Percentiles rank a stretch among this genome's conserved stretches.
Conservation (phyloP, 257 asterid species). For the Scutellaria baicalensis region DNA sequence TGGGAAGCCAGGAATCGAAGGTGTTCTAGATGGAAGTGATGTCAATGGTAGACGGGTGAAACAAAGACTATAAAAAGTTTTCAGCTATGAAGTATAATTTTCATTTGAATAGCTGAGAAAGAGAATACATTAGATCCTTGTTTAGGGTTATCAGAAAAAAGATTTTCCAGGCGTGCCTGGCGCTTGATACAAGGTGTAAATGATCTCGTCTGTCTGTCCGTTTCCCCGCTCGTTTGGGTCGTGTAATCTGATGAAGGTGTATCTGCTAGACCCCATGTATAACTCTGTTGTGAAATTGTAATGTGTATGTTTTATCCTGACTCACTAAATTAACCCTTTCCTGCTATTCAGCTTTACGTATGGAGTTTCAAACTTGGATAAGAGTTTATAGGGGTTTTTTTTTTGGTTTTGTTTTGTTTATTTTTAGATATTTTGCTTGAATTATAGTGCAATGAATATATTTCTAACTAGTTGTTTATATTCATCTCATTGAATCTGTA, state of each 20-base stretch:
- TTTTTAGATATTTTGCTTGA: too few relatives aligned
- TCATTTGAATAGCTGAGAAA: slow-evolving; percentile 11
- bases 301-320: slow-evolving; percentile 11
- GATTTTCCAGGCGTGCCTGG: slow-evolving; percentile 5
- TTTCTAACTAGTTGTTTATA: too few relatives aligned
- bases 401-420: too few relatives aligned
- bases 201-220: slow-evolving; percentile 6
- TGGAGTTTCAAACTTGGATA: not conserved
- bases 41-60: slow-evolving; percentile 83
- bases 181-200: slow-evolving; percentile 30
- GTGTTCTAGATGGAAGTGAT: slow-evolving; percentile 63
- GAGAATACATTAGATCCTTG: slow-evolving; percentile 23
- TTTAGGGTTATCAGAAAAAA: slow-evolving; percentile 15
- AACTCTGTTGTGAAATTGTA: slow-evolving; percentile 11
- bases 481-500: too few relatives aligned
- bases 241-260: slow-evolving; percentile 21
- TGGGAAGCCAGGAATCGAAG: slow-evolving; percentile 58
- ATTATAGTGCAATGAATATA: too few relatives aligned
- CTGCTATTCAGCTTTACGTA: slow-evolving; percentile 1
- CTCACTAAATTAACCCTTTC: not conserved
- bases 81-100: not conserved
- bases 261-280: not conserved
- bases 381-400: not conserved
- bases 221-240: not conserved
- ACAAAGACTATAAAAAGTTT: slow-evolving; percentile 40